Conservation (phyloP, 2,329 filamentous ascomycete species). For the Verticillium tricorpus region DNA sequence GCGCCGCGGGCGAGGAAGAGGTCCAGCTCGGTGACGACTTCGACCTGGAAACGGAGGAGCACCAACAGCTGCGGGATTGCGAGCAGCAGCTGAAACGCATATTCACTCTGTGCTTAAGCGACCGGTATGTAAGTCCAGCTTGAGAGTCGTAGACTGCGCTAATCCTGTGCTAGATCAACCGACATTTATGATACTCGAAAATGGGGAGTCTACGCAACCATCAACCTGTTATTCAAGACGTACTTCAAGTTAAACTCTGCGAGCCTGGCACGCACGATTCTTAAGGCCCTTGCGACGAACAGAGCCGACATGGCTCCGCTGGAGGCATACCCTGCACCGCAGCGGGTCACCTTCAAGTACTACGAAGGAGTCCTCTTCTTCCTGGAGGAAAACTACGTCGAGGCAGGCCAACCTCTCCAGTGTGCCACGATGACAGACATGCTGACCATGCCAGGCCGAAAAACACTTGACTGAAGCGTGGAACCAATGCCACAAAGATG, state of each 20-base stretch:
- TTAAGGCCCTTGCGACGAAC: conserved; percentile 77
- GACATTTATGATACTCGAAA: conserved; percentile 86
- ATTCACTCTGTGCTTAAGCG: conserved; percentile 84
- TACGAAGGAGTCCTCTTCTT: conserved; percentile 93
- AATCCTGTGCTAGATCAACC: conserved; percentile 47
- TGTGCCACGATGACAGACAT: conserved; percentile 1
- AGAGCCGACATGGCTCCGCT: conserved; percentile 76
- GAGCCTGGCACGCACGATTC: conserved; percentile 82
- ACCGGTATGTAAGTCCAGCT: conserved; percentile 57
- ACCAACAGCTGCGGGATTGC: conserved; percentile 85
- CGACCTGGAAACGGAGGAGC: conserved; percentile 68
- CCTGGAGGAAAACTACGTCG: conserved; percentile 85
- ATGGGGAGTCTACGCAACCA: conserved; percentile 95
- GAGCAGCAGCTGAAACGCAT: conserved; percentile 87
- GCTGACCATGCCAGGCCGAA: conserved; percentile 56
- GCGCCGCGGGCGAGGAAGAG: conserved; percentile 29
- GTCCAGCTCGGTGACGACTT: conserved; percentile 68
- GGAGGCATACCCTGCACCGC: conserved; percentile 77
- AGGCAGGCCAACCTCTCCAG: conserved; percentile 43
- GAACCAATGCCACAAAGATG: conserved; percentile 70
- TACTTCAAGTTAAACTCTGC: conserved; percentile 95
- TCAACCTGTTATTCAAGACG: conserved; percentile 95
- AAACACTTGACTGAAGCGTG: conserved; percentile 76
- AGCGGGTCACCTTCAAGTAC: conserved; percentile 94
- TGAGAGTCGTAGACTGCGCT: conserved; percentile 7